phyloP scores from a whole-genome alignment of 148 eudicot species.

The Polygonum maritimum region DNA sequence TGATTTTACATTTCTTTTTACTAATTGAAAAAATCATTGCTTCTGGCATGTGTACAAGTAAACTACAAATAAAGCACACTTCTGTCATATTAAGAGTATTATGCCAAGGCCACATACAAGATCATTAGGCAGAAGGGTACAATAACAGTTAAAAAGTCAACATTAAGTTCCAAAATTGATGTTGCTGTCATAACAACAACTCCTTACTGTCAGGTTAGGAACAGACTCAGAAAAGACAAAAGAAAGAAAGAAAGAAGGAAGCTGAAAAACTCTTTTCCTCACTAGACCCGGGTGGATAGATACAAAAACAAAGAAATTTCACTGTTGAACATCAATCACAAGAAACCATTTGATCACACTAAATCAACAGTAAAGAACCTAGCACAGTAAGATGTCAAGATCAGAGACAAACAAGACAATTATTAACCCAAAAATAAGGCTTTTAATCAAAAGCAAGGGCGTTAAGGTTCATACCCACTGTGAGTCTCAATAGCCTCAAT shows the following conservation, averaged over 20 bases:
- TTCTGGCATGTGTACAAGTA: neutral
- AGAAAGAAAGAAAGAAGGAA: neutral
- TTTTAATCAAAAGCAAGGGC: neutral
- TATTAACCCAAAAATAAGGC: neutral
- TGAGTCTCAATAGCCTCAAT: constrained; percentile 95
- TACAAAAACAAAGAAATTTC: neutral
- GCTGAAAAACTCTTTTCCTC: neutral
- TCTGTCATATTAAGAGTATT: neutral
- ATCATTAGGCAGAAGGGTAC: neutral
- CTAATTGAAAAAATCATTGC: neutral
- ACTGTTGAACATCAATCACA: neutral
- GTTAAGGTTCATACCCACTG: constrained; percentile 64
- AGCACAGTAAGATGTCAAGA: neutral
- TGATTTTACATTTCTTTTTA: neutral
- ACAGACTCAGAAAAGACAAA: neutral
- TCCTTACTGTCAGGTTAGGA: neutral
- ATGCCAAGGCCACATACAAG: neutral
- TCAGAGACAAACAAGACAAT: constrained; percentile 1
- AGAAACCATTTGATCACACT: neutral
- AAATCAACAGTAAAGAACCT: neutral
- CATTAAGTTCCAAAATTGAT: neutral
- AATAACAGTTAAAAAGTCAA: neutral
- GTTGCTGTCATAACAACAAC: neutral
- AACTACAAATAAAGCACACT: neutral
- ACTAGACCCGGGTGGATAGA: neutral